Evolutionary conservation across 2,329 filamentous ascomycete species (phyloP), one percentile per base, ranked within the genome.

Genomic region (Fusarium ambrosium): DNA sequence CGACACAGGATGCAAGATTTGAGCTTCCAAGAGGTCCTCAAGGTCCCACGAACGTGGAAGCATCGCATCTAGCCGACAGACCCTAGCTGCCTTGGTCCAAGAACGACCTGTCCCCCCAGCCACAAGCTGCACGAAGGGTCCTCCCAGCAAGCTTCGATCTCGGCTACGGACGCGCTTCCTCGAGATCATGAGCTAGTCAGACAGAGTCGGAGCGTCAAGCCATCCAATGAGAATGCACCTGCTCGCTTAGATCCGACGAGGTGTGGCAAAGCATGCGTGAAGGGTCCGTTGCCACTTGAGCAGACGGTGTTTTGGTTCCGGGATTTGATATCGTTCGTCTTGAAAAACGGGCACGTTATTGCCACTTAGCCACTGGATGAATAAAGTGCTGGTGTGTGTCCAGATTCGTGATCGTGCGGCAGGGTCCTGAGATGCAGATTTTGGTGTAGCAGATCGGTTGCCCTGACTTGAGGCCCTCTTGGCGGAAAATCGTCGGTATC

Each of bases 111-210:
- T 41, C 45, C 63, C 63, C 61, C 22, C 60, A 72, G 70, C 65
- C 67, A 69, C 69, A 53, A 53, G 39, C 67, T 78, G 75, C 77
- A 78, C 29, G 55, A 78, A 78, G 78, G 76, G 77, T 77, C 74
- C 68, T 73, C 63, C 74, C 70, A 65, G 48, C 59, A 58, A 69
- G 70, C 71, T 73, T 48, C 77, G 81, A 83, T 83, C 69, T 63
- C 66, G 69, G 68, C 80, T 81, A 82, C 67, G 29, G 53, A 69
- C 74, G 79, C 76, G 75, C 69, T 73, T 79, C 71, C 34, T 66
- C 10, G 45, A 72, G 78, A 81, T 83, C 81, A 76, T 67, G 43
- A 60, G 22, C 51, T 45, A 56, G 45, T 29, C 48, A 55, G 45
- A 43, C 61, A 48, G 51, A 48, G 24, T 55, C 48, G 43, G 24